Evolutionary conservation across 192 early-diverging fungal genomes (phyloP).

Genomic region (Linnemannia hyalina): DNA sequence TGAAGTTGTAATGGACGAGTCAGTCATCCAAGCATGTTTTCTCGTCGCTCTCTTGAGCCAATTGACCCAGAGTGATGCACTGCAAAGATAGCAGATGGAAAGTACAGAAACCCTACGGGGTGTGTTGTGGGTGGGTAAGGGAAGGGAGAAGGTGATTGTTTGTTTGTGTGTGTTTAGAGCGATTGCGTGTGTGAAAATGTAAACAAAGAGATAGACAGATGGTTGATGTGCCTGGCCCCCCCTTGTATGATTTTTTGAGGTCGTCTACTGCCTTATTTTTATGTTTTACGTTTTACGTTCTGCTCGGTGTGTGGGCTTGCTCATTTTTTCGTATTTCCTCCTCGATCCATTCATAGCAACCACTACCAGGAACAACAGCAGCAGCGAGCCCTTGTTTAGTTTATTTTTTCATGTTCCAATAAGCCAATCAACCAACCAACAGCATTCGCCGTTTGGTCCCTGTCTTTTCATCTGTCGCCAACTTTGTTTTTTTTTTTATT

Average conservation of each 20-base stretch:
- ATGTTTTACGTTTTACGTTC: background rate
- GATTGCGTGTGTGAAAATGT: background rate
- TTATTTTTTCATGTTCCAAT: background rate
- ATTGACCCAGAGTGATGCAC: background rate
- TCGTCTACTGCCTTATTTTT: background rate
- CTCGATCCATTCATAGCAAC: too few relatives aligned
- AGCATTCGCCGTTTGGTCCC: slow-evolving; percentile 3
- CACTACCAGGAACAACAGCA: background rate
- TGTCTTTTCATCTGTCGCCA: background rate
- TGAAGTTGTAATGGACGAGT: too few relatives aligned
- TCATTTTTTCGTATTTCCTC: too few relatives aligned
- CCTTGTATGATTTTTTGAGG: background rate
- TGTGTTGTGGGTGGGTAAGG: background rate
- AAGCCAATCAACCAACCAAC: background rate
- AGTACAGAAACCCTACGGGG: background rate
- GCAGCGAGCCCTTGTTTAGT: background rate
- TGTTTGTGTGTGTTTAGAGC: background rate
- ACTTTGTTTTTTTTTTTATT: background rate
- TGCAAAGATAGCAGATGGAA: background rate
- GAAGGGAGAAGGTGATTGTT: background rate
- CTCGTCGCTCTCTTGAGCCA: background rate
- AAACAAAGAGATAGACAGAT: background rate
- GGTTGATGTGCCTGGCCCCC: background rate
- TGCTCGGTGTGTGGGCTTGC: too few relatives aligned
- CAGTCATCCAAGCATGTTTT: background rate